These are phyloP conservation scores for Myxozyma nipponensis DNA, from an alignment of 805 yeast genomes.

Conservation along the genomic window DNA sequence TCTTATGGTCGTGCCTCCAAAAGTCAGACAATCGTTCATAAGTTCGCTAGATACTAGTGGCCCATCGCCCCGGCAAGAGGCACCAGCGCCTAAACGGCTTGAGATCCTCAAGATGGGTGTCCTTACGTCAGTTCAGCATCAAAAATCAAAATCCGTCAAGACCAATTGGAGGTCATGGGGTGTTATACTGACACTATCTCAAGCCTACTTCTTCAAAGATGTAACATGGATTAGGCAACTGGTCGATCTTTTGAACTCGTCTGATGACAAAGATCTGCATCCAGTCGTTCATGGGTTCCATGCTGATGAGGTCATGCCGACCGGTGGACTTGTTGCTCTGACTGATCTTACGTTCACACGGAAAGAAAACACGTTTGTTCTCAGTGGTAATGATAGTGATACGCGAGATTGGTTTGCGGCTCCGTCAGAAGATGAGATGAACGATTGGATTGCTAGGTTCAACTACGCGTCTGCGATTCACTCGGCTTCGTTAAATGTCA, in stretches of 20 bases:
- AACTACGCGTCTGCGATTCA: conserved; percentile 51
- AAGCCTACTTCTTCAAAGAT: conserved; percentile 42
- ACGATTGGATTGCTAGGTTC: conserved; percentile 58
- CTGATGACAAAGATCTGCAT: conserved; percentile 23
- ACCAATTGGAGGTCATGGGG: conserved; percentile 43
- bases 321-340: conserved; percentile 44
- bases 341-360: conserved; percentile 23
- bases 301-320: conserved; percentile 37
- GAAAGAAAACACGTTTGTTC: conserved; percentile 32
- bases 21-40: conserved; percentile 34
- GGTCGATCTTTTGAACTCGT: conserved; percentile 25
- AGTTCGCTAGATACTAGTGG: not conserved
- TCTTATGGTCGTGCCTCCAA: conserved; percentile 39
- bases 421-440: conserved; percentile 44
- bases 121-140: conserved; percentile 36
- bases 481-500: conserved; percentile 35
- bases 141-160: conserved; percentile 33
- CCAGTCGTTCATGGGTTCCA: conserved; percentile 40
- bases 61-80: not conserved
- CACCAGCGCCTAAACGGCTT: conserved; percentile 26
- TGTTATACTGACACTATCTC: conserved; percentile 41
- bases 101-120: conserved; percentile 41
- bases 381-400: conserved; percentile 33
- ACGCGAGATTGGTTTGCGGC: conserved; percentile 44
- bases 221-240: conserved; percentile 37